phyloP scores from a whole-genome alignment of 1,284 basidiomycete genomes.

The Trichosporon faecale region DNA sequence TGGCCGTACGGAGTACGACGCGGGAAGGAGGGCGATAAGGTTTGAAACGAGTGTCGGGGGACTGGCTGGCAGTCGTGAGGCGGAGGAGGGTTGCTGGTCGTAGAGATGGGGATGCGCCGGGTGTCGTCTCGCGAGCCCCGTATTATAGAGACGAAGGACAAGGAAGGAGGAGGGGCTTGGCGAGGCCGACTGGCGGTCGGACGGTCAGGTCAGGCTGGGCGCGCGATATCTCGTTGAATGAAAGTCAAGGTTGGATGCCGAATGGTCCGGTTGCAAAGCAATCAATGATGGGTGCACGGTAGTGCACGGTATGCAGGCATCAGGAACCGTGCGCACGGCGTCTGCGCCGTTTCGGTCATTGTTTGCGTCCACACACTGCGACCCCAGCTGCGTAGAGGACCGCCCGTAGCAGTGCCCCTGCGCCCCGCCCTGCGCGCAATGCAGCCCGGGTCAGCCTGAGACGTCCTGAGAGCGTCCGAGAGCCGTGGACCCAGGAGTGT shows the following conservation, averaged over 20 bases:
- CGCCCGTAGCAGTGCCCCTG: not conserved
- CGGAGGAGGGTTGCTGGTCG: not conserved
- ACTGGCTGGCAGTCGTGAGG: not conserved
- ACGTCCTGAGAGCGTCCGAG: not conserved
- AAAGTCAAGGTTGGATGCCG: not conserved
- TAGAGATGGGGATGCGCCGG: not conserved
- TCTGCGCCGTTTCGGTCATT: not conserved
- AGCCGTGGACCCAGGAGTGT: not conserved
- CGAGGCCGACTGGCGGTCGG: not conserved
- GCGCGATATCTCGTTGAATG: not conserved
- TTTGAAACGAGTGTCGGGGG: constrained; percentile 6
- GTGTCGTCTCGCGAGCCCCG: not conserved
- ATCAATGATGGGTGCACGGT: not conserved
- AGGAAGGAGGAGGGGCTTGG: not conserved
- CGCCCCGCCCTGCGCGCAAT: not conserved
- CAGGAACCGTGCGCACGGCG: not conserved
- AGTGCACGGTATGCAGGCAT: not conserved
- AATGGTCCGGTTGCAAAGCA: not conserved
- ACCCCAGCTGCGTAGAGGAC: not conserved
- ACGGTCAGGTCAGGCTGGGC: not conserved
- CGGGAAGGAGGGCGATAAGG: not conserved
- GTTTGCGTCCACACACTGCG: constrained; percentile 3
- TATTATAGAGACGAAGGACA: not conserved
- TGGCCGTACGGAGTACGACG: constrained; percentile 1
- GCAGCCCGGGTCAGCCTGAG: not conserved